Base-by-base conservation (phyloP, 1,139 yeast genomes). In the Saccharomyces hybrid region DNA sequence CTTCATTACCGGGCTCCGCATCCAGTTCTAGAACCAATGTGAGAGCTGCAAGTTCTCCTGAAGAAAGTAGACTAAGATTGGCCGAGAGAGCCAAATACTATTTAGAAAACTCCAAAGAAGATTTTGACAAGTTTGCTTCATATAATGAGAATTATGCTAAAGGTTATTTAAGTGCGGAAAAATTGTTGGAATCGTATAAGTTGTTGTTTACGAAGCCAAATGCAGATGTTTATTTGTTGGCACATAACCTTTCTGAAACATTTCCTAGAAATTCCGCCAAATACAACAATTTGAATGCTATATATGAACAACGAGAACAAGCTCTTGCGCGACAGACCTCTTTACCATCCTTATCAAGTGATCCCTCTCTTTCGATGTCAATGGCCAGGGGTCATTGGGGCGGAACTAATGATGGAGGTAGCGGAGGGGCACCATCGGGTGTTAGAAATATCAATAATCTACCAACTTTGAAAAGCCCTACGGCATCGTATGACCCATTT, bases 11-110 rank as follows among this genome's bases (percentile, higher is more conserved):
- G 32, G 53, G 47, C 14, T 47, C 49, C 2, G 38, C 46, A 13
- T 44, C 47, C 11, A 25, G 28, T 47, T 47, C 49, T 7, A 50
- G 46, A 41, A 47, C 48, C 14, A 34, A 48, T 23, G 50, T 60
- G 38, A 54, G 56, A 51, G 46, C 51, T 48, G 48, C 49, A 34
- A 61, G 60, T 50, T 54, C 66, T 13, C 65, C 73, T 9, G 84
- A 80, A 41, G 73, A 79, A 47, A 86, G 83, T 60, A 78, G 75
- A 61, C 74, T 78, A 66, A 77, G 97, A 59, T 76, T 90, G 48
- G 95, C 88, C 60, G 96, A 89, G 67, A 78, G 97, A 63, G 97
- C 96, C 0, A 83, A 84, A 67, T 89, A 85, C 68, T 86, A 86
- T 65, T 73, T 88, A 55, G 77, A 80, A 53, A 82, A 85, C 60